phyloP scores from a whole-genome alignment of 768 basidiomycete genomes.

The Lentinula detonsa region DNA sequence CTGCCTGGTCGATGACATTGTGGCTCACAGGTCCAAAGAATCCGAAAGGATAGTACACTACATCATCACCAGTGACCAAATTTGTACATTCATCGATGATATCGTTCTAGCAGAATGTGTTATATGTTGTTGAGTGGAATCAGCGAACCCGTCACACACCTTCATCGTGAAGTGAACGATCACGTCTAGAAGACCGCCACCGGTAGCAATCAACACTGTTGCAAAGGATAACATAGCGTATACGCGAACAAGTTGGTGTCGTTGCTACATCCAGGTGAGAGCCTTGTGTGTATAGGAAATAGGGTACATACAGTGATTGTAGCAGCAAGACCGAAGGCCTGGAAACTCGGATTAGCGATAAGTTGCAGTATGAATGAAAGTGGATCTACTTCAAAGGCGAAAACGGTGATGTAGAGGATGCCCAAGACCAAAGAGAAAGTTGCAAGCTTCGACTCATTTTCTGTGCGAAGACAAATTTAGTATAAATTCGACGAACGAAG shows the following conservation, averaged over 20 bases:
- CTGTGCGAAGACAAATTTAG: constrained; percentile 13
- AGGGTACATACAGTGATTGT: constrained; percentile 39
- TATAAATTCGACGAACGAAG: background rate
- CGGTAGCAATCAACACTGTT: constrained; percentile 43
- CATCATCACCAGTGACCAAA: constrained; percentile 25
- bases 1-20: constrained; percentile 19
- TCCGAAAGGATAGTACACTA: constrained; percentile 35
- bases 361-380: background rate
- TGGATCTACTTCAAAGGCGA: constrained; percentile 38
- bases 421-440: constrained; percentile 57
- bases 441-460: constrained; percentile 39
- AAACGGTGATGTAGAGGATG: constrained; percentile 43
- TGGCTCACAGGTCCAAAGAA: constrained; percentile 44
- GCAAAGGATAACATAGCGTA: constrained; percentile 49
- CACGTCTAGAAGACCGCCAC: constrained; percentile 45
- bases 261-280: constrained; percentile 37
- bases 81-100: constrained; percentile 51
- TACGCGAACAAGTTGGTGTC: constrained; percentile 40
- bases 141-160: constrained; percentile 25
- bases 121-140: background rate
- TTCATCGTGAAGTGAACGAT: constrained; percentile 67
- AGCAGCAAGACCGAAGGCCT: constrained; percentile 46
- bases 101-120: constrained; percentile 33
- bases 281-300: background rate
- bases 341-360: background rate